Conservation (phyloP, 768 basidiomycete genomes). For the Cystoderma amianthinum region DNA sequence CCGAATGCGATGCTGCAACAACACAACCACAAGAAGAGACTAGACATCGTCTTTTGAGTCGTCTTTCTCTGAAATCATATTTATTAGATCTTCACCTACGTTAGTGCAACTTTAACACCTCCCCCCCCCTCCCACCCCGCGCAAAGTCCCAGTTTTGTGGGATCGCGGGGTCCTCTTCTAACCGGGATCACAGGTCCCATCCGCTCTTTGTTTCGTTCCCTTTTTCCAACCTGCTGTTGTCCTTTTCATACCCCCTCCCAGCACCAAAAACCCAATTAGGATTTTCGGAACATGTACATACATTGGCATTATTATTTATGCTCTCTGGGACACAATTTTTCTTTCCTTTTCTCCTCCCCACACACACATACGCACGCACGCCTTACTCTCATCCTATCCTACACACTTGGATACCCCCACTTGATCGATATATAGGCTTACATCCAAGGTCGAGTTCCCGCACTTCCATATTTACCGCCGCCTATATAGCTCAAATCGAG, state of each 20-base stretch:
- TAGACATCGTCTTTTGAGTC: background rate
- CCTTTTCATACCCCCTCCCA: background rate
- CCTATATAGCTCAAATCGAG: too few species aligned
- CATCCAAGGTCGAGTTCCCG: too few species aligned
- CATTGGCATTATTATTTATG: too few species aligned
- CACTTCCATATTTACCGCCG: too few species aligned
- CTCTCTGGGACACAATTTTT: background rate
- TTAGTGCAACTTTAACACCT: background rate
- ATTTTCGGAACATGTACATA: background rate
- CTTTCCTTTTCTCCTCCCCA: too few species aligned
- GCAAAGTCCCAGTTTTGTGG: background rate
- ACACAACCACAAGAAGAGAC: background rate
- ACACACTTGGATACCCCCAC: background rate
- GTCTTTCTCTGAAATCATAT: background rate
- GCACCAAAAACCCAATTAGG: too few species aligned
- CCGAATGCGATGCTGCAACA: background rate
- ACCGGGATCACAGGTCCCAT: background rate
- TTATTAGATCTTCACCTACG: background rate
- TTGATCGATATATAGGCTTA: too few species aligned
- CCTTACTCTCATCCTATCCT: background rate
- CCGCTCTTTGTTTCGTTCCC: constrained; percentile 4
- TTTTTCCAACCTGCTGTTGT: constrained; percentile 2
- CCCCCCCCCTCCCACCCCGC: background rate
- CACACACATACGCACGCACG: background rate
- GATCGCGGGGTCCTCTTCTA: too few species aligned